phyloP scores from a whole-genome alignment of 2,329 filamentous ascomycete species.

The Colletotrichum endophyticum region DNA sequence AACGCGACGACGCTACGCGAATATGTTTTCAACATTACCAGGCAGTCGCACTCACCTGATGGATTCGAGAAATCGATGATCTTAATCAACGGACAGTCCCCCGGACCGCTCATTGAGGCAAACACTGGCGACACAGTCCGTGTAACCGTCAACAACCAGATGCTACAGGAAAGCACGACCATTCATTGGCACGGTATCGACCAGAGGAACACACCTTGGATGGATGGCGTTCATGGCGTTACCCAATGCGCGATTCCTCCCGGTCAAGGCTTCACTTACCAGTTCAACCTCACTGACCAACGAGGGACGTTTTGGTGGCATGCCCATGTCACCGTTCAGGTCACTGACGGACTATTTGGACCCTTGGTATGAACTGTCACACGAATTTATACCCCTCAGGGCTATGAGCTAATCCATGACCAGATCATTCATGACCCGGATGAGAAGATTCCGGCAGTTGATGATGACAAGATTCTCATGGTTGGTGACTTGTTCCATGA shows the following conservation, averaged over 20 bases:
- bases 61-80: constrained; percentile 59
- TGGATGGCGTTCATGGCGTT: constrained; percentile 69
- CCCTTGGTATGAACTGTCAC: constrained; percentile 4
- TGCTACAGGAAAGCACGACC: constrained; percentile 47
- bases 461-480: constrained; percentile 42
- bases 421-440: constrained; percentile 40
- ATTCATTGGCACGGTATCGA: constrained; percentile 75
- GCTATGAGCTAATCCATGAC: neutral
- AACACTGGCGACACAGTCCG: constrained; percentile 46
- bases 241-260: constrained; percentile 66
- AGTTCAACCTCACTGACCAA: constrained; percentile 64
- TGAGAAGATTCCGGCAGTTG: constrained; percentile 30
- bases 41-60: constrained; percentile 56
- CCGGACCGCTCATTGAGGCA: constrained; percentile 66
- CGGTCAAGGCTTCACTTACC: constrained; percentile 56
- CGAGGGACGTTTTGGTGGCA: constrained; percentile 70
- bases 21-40: constrained; percentile 59
- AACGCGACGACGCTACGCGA: constrained; percentile 39
- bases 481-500: constrained; percentile 44
- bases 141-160: constrained; percentile 43
- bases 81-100: constrained; percentile 69
- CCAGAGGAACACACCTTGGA: constrained; percentile 66
- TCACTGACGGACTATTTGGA: constrained; percentile 21
- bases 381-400: neutral
- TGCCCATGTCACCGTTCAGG: constrained; percentile 44